Evolutionary conservation across 768 basidiomycete species (phyloP).

Genomic region (Cyclocybe aegerita): DNA sequence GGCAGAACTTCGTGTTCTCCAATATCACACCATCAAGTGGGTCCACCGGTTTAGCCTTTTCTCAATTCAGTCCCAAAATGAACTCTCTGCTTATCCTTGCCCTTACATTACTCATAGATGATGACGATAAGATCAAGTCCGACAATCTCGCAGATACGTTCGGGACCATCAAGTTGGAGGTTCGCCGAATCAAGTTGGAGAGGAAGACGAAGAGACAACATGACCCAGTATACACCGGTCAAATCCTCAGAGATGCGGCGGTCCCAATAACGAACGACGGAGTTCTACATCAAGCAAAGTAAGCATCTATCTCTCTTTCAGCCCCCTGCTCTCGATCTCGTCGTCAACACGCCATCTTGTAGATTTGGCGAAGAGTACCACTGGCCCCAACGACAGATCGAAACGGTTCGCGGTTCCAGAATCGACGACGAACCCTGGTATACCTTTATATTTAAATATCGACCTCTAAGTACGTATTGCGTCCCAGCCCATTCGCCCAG

Average conservation of each 20-base stretch:
- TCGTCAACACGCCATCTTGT: too few relatives aligned
- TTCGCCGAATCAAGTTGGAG: constrained; percentile 27
- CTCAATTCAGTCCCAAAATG: background rate
- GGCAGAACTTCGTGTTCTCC: constrained; percentile 29
- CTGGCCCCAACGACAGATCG: constrained; percentile 25
- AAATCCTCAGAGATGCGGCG: constrained; percentile 23
- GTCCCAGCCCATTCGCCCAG: too few relatives aligned
- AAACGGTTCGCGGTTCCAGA: constrained; percentile 24
- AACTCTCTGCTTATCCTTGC: background rate
- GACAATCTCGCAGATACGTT: constrained; percentile 23
- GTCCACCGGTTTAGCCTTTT: background rate
- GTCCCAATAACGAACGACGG: constrained; percentile 34
- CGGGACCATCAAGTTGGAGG: constrained; percentile 30
- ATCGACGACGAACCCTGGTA: constrained; percentile 24
- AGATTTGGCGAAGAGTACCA: constrained; percentile 32
- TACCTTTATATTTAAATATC: constrained; percentile 32
- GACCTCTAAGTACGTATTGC: constrained; percentile 28
- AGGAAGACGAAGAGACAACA: constrained; percentile 20
- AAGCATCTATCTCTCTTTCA: too few relatives aligned
- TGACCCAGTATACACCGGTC: constrained; percentile 22
- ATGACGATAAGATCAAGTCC: background rate
- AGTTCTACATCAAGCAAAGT: constrained; percentile 8
- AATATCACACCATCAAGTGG: constrained; percentile 24
- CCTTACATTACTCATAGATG: background rate
- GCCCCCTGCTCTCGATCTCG: too few relatives aligned